Percentiles rank a stretch among this genome's conserved stretches.
Conservation (phyloP, 495 filamentous ascomycete species). For the Neurospora sp. region DNA sequence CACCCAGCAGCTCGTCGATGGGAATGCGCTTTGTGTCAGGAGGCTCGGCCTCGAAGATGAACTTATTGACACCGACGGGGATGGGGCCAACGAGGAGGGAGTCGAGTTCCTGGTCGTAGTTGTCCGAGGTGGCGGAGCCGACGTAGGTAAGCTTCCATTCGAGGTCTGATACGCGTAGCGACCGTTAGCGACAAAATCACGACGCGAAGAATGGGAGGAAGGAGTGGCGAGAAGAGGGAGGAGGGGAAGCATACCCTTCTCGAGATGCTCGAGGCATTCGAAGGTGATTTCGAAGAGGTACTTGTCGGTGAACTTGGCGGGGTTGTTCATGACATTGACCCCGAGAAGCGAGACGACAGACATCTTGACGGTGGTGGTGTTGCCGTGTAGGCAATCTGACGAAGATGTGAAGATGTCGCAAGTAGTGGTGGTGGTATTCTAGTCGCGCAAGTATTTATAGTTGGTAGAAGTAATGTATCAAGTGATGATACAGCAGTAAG, state of each 20-base stretch:
- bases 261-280: slow-evolving; percentile 82
- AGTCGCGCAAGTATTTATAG: not conserved
- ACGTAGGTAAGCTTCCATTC: slow-evolving; percentile 99
- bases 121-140: slow-evolving; percentile 92
- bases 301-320: slow-evolving; percentile 74
- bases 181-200: not conserved
- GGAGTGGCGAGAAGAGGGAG: not conserved
- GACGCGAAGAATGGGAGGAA: not conserved
- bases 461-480: not conserved
- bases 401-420: not conserved
- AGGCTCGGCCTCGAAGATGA: slow-evolving; percentile 91
- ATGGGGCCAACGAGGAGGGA: slow-evolving; percentile 92
- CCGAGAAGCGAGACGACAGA: slow-evolving; percentile 93
- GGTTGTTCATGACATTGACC: slow-evolving; percentile 93
- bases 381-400: not conserved
- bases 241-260: slow-evolving; percentile 58
- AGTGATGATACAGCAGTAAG: not conserved
- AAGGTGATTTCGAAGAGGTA: slow-evolving; percentile 99
- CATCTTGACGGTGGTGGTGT: slow-evolving; percentile 49
- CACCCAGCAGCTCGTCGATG: slow-evolving; percentile 86
- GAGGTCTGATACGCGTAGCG: slow-evolving; percentile 51
- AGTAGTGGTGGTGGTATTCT: not conserved
- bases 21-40: slow-evolving; percentile 85
- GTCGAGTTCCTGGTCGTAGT: slow-evolving; percentile 97
- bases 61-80: slow-evolving; percentile 95